phyloP scores from a whole-genome alignment of 176 grass and related monocot genomes.

The Triticum turgidum region DNA sequence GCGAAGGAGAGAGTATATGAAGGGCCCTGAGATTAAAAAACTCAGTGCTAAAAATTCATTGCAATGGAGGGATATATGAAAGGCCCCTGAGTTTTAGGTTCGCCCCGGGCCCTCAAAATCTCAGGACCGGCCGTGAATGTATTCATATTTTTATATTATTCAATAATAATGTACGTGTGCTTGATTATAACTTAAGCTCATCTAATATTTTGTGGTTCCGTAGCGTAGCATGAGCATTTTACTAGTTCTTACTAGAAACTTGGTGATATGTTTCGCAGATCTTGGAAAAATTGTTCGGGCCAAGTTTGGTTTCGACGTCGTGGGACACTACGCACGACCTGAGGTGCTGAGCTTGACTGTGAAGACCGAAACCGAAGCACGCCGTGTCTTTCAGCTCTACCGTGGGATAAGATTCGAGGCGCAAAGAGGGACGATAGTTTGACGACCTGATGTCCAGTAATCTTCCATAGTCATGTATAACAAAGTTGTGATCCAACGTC shows the following conservation, averaged over 20 bases:
- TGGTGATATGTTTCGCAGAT: constrained; percentile 44
- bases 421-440: neutral
- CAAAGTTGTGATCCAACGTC: neutral
- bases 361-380: constrained; percentile 53
- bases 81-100: too few species aligned
- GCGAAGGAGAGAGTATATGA: too few species aligned
- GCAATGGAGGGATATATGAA: too few species aligned
- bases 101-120: too few species aligned
- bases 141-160: too few species aligned
- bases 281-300: constrained; percentile 83
- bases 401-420: constrained; percentile 1
- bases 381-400: constrained; percentile 64
- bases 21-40: too few species aligned
- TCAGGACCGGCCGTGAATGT: too few species aligned
- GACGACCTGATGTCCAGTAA: neutral
- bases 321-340: constrained; percentile 85
- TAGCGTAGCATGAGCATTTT: too few species aligned
- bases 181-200: too few species aligned
- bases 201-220: too few species aligned
- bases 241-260: neutral
- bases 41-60: too few species aligned
- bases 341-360: constrained; percentile 87
- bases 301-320: constrained; percentile 95
- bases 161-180: too few species aligned
- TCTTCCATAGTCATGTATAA: neutral